These are phyloP conservation scores for Hirsutella minnesotensis DNA, from an alignment of 2,329 filamentous ascomycete species.

Conservation along the genomic window DNA sequence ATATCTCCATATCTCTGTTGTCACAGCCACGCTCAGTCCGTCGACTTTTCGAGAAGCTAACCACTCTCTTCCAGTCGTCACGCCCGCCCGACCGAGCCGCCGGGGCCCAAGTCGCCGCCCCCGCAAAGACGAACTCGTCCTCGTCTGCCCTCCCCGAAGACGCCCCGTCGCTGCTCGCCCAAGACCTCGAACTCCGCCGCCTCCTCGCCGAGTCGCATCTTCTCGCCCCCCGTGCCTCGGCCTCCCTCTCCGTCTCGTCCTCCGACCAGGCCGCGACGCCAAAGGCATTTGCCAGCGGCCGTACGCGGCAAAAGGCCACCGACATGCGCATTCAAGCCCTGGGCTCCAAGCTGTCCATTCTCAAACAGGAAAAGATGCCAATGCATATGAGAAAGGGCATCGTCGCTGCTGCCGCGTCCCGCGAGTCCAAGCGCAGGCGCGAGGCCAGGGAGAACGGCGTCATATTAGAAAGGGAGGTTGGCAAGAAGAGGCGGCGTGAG, in stretches of 20 bases:
- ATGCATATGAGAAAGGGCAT: constrained; percentile 84
- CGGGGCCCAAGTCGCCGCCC: constrained; percentile 11
- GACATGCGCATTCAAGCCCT: constrained; percentile 76
- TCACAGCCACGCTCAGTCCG: too few relatives aligned
- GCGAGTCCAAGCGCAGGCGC: constrained; percentile 58
- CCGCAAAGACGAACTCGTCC: constrained; percentile 10
- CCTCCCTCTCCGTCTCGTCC: not conserved
- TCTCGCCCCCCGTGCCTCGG: constrained; percentile 35
- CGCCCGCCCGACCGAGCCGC: constrained; percentile 30
- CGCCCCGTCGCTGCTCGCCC: constrained; percentile 62
- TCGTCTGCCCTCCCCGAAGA: constrained; percentile 37
- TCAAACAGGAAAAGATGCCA: constrained; percentile 77
- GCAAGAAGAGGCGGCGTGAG: constrained; percentile 25
- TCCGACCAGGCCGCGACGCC: constrained; percentile 23
- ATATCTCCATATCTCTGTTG: too few relatives aligned
- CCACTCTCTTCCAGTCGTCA: constrained; percentile 29
- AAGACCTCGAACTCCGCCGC: constrained; percentile 84
- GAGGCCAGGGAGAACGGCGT: constrained; percentile 88
- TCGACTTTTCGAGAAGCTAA: too few relatives aligned
- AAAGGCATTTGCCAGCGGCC: constrained; percentile 44
- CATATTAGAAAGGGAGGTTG: constrained; percentile 56
- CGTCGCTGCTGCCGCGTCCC: constrained; percentile 46
- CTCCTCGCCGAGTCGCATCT: constrained; percentile 88
- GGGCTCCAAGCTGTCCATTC: constrained; percentile 65
- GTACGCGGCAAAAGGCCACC: constrained; percentile 66